Conservation (phyloP, 1,284 basidiomycete species). For the Thecaphora frezii region DNA sequence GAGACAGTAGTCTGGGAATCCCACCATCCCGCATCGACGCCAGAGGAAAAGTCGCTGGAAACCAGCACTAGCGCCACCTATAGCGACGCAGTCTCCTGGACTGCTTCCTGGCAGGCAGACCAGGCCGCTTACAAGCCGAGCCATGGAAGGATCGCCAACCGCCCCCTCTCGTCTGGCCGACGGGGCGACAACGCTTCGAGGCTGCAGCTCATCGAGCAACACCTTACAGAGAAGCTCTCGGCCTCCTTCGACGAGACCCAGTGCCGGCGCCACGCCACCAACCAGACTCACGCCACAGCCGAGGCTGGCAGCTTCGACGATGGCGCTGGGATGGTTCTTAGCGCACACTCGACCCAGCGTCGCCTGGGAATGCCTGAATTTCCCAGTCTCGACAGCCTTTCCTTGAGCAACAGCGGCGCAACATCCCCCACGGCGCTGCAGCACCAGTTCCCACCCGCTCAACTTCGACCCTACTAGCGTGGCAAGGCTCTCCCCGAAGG, state of each 20-base stretch:
- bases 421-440: constrained; percentile 29
- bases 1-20: constrained; percentile 32
- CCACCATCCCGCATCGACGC: too few relatives aligned
- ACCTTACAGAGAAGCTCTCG: constrained; percentile 13
- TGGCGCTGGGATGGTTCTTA: not conserved
- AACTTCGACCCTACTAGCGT: constrained; percentile 30
- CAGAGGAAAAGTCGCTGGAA: constrained; percentile 5
- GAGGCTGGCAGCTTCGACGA: not conserved
- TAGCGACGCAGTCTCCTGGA: too few relatives aligned
- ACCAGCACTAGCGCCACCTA: constrained; percentile 4
- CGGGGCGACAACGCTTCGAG: not conserved
- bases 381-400: constrained; percentile 12
- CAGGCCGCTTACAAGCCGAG: not conserved
- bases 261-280: constrained; percentile 17
- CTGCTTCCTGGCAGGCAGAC: too few relatives aligned
- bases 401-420: constrained; percentile 12
- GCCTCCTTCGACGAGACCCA: constrained; percentile 24
- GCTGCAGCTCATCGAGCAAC: not conserved
- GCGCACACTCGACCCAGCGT: constrained; percentile 12
- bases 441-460: constrained; percentile 29
- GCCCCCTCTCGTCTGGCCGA: not conserved
- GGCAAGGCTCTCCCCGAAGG: not conserved
- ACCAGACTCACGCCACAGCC: constrained; percentile 3
- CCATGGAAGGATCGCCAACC: constrained; percentile 5
- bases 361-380: constrained; percentile 8